Percentiles rank a stretch among this genome's conserved stretches.
Evolutionary conservation across 108 stramenopile genomes (phyloP).

Genomic region (Discostella stelligeroides): DNA sequence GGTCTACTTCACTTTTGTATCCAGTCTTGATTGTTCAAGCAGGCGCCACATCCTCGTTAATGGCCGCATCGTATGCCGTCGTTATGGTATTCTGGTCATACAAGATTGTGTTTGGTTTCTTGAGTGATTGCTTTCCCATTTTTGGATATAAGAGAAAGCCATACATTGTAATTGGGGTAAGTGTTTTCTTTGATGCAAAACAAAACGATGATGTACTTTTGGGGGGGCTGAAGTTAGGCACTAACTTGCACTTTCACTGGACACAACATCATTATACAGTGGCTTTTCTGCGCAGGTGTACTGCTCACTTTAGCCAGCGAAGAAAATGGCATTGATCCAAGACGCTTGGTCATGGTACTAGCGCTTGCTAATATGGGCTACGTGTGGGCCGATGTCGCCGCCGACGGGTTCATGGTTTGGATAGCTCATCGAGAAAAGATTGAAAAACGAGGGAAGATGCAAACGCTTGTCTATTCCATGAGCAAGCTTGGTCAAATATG

Average conservation of each 20-base stretch:
- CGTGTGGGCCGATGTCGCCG: slow-evolving; percentile 52
- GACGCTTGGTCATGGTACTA: slow-evolving; percentile 37
- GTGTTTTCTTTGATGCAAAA: background rate
- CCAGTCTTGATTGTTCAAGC: slow-evolving; percentile 47
- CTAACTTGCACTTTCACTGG: too few species aligned
- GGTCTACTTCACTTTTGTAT: slow-evolving; percentile 45
- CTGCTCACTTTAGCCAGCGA: slow-evolving; percentile 35
- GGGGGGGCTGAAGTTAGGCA: too few species aligned
- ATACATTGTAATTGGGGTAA: slow-evolving; percentile 52
- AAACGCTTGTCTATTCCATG: slow-evolving; percentile 49
- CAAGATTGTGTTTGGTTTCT: slow-evolving; percentile 58
- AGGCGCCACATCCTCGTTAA: slow-evolving; percentile 39
- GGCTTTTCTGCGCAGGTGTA: slow-evolving; percentile 43
- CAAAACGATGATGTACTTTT: background rate
- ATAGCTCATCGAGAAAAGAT: slow-evolving; percentile 55
- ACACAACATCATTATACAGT: slow-evolving; percentile 6
- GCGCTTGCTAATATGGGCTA: slow-evolving; percentile 44
- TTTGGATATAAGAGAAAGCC: slow-evolving; percentile 59
- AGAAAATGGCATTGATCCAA: slow-evolving; percentile 36
- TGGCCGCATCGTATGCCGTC: slow-evolving; percentile 40
- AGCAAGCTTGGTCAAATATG: slow-evolving; percentile 51
- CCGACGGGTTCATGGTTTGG: slow-evolving; percentile 58
- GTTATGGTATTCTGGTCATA: slow-evolving; percentile 56
- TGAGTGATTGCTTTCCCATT: slow-evolving; percentile 56
- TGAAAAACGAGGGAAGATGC: slow-evolving; percentile 51